These are phyloP conservation scores for Arthrobotrys sinensis DNA, from an alignment of 2,329 filamentous ascomycete species.

Conservation along the genomic window DNA sequence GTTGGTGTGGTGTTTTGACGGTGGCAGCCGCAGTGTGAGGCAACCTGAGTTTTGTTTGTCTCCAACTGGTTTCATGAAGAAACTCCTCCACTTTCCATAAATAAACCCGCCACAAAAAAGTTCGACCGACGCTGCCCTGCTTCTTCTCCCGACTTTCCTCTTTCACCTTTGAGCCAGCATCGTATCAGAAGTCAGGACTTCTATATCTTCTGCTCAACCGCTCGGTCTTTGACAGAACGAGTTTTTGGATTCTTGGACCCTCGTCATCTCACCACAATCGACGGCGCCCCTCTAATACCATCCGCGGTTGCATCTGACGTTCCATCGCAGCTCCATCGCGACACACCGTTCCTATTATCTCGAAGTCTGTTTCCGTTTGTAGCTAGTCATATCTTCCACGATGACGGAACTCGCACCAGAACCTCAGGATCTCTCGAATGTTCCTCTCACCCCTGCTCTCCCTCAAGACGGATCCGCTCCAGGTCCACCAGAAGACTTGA, in stretches of 20 bases:
- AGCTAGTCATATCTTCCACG: slow-evolving; percentile 5
- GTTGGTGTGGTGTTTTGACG: slow-evolving; percentile 55
- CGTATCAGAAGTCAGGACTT: slow-evolving; percentile 60
- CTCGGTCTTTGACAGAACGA: slow-evolving; percentile 61
- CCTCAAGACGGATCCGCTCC: slow-evolving; percentile 48
- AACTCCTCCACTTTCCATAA: slow-evolving; percentile 54
- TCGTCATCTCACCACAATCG: slow-evolving; percentile 26
- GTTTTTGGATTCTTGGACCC: slow-evolving; percentile 48
- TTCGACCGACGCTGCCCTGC: slow-evolving; percentile 19
- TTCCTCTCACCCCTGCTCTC: slow-evolving; percentile 56
- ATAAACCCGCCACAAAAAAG: slow-evolving; percentile 43
- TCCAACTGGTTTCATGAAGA: slow-evolving; percentile 55
- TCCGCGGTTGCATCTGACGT: slow-evolving; percentile 8
- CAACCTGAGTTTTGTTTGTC: slow-evolving; percentile 55
- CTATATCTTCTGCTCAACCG: slow-evolving; percentile 40
- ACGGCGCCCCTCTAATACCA: slow-evolving; percentile 12
- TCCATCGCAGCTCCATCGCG: slow-evolving; percentile 6
- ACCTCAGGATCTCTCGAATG: slow-evolving; percentile 59
- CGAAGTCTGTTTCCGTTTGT: slow-evolving; percentile 1
- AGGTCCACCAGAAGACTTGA: slow-evolving; percentile 68
- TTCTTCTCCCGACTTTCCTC: slow-evolving; percentile 33
- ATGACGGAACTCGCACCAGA: slow-evolving; percentile 55
- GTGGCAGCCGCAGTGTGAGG: slow-evolving; percentile 44
- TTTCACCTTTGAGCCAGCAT: slow-evolving; percentile 28
- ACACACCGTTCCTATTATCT: slow-evolving; percentile 3